These are phyloP conservation scores for Apiotrichum gracile DNA, from an alignment of 1,284 basidiomycete species.

Conservation along the genomic window DNA sequence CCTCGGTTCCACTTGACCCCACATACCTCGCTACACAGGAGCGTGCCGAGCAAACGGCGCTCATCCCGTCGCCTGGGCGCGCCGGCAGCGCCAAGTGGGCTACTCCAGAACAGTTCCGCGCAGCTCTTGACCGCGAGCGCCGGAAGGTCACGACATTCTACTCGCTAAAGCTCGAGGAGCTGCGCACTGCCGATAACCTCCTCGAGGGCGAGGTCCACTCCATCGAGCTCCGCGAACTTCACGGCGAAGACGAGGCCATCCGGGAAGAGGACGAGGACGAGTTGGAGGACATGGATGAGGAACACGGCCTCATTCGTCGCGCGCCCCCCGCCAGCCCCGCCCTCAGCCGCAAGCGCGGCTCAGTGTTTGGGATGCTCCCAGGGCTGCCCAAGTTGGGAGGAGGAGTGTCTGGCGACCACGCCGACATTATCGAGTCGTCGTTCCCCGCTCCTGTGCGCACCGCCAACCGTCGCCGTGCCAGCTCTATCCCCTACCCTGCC, in stretches of 20 bases:
- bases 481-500: constrained; percentile 1
- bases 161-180: constrained; percentile 64
- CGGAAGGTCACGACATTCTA: constrained; percentile 81
- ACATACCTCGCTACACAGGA: constrained; percentile 51
- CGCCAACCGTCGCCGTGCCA: constrained; percentile 9
- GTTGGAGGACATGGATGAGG: constrained; percentile 56
- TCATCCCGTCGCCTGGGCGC: constrained; percentile 38
- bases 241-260: constrained; percentile 47
- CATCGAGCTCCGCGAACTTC: constrained; percentile 62
- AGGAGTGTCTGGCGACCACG: constrained; percentile 26
- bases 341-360: constrained; percentile 16
- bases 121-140: constrained; percentile 75
- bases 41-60: constrained; percentile 58
- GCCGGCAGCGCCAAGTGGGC: constrained; percentile 48
- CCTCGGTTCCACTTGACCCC: constrained; percentile 43
- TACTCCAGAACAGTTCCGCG: constrained; percentile 59
- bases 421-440: constrained; percentile 42
- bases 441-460: constrained; percentile 23
- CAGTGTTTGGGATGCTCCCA: constrained; percentile 20
- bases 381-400: not conserved
- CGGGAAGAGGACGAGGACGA: constrained; percentile 52
- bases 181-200: constrained; percentile 58
- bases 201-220: constrained; percentile 62
- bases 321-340: constrained; percentile 6
- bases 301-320: constrained; percentile 20